Conservation (phyloP, 331 rosid species). For the Rhamnella rubrinervis region DNA sequence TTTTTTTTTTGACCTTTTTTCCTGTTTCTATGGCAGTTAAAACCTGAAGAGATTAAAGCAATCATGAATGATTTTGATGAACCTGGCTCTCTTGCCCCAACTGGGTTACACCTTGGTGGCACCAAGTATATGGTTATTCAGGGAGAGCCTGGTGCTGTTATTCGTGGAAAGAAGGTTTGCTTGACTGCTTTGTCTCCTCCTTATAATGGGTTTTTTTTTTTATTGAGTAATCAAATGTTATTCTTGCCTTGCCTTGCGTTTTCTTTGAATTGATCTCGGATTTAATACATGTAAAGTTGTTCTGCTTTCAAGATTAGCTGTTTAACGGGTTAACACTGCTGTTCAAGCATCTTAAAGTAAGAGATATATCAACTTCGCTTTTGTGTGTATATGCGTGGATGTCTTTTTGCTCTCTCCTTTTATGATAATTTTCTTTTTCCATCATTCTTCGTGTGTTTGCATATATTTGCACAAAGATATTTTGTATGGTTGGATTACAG, state of each 20-base stretch:
- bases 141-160: constrained; percentile 61
- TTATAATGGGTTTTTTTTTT: neutral
- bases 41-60: constrained; percentile 46
- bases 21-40: constrained; percentile 32
- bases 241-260: neutral
- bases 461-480: too few relatives aligned
- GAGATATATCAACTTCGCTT: neutral
- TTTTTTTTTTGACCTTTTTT: neutral
- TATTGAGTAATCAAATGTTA: neutral
- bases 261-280: neutral
- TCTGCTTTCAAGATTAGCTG: neutral
- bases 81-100: constrained; percentile 61
- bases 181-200: neutral
- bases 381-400: too few relatives aligned
- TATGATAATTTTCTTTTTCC: too few relatives aligned
- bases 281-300: neutral
- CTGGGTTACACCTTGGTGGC: constrained; percentile 56
- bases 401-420: too few relatives aligned
- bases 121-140: constrained; percentile 65
- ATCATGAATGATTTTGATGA: constrained; percentile 51
- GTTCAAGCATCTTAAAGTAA: neutral
- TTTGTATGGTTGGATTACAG: too few relatives aligned
- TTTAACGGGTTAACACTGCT: neutral
- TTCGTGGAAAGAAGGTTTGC: constrained; percentile 63
- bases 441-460: too few relatives aligned